Base-by-base conservation (phyloP, 768 basidiomycete genomes). In the Scleroderma citrinum region DNA sequence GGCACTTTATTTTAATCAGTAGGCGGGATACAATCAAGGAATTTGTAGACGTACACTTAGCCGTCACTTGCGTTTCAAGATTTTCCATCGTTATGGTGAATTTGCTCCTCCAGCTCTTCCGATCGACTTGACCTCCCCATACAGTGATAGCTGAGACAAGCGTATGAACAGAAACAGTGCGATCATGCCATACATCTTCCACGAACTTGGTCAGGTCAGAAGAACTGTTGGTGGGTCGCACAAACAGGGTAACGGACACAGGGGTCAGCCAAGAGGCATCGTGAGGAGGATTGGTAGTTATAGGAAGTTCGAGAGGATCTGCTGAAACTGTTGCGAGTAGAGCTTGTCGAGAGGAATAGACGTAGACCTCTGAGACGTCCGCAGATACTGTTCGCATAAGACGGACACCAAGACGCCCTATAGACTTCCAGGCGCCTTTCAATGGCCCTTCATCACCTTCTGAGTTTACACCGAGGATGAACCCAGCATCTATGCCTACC, bases 401-500 rank as follows among this genome's bases (percentile, higher is more conserved):
- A 30, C 71, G 71, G 26, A 90, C 74, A 5, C 84, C 78, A 76
- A 85, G 82, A 30, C 84, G 73, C 3, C 86, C 87, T 16, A 88
- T 49, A 2, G 76, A 69, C 64, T 84, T 88, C 82, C 82, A 85
- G 26, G 80, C 50, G 39, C 65, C 65, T n/a, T 59, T 53, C 40
- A 81, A 50, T 6, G 79, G 34, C 26, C 70, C 69, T 48, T 86
- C 71, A 7, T 71, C 67, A 8, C 65, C 56, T 24, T 69, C 66
- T 11, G 67, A 66, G 47, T 78, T 77, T 12, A 85, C 74, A 1
- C 78, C 83, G 13, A 85, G 67, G 17, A 80, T 68, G 8, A 71
- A 61, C 2, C 83, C 85, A 7, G 82, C 85, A 59, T 89, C 80
- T n/a, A 90, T 52, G 0, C 87, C 87, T 14, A 85, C 59, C 42